A percentile compares a stretch with the other conserved stretches of the same genome.
phyloP scores from a whole-genome alignment of 139 green algal genomes.

The Haematococcus sp. region DNA sequence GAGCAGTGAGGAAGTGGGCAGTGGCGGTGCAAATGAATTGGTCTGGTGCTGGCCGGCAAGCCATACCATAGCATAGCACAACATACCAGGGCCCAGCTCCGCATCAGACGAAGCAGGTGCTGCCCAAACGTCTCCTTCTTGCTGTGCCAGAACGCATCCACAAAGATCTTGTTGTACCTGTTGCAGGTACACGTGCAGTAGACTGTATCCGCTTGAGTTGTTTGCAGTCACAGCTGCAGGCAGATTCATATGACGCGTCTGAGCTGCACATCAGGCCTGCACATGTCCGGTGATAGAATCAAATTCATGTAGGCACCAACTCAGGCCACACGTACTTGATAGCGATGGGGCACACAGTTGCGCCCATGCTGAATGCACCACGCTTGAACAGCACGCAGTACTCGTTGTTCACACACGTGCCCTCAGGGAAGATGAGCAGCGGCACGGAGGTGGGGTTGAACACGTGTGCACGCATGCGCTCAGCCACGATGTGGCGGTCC shows the following conservation, averaged over 20 bases:
- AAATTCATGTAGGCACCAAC: too few species aligned
- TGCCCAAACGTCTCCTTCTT: slow-evolving; percentile 84
- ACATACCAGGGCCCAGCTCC: slow-evolving; percentile 84
- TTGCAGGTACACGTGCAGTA: too few species aligned
- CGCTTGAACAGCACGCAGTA: slow-evolving; percentile 99
- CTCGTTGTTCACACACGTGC: slow-evolving; percentile 99
- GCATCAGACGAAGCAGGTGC: slow-evolving; percentile 93
- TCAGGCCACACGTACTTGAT: slow-evolving; percentile 84
- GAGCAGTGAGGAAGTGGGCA: too few species aligned
- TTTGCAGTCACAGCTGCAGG: too few species aligned
- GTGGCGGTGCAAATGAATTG: too few species aligned
- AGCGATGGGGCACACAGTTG: slow-evolving; percentile 82
- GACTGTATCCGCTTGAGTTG: too few species aligned
- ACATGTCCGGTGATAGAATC: too few species aligned
- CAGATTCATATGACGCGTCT: too few species aligned
- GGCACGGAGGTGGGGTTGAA: slow-evolving; percentile 66
- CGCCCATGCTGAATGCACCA: slow-evolving; percentile 89
- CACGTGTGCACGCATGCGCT: slow-evolving; percentile 85
- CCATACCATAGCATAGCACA: too few species aligned
- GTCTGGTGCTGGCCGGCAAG: too few species aligned
- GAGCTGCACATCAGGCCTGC: too few species aligned
- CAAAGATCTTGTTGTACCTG: slow-evolving; percentile 99
- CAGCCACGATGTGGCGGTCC: slow-evolving; percentile 79
- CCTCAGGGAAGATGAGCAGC: slow-evolving; percentile 98
- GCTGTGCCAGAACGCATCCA: slow-evolving; percentile 98